phyloP scores from a whole-genome alignment of 2,329 filamentous ascomycete species.

The Phialophora expanda region DNA sequence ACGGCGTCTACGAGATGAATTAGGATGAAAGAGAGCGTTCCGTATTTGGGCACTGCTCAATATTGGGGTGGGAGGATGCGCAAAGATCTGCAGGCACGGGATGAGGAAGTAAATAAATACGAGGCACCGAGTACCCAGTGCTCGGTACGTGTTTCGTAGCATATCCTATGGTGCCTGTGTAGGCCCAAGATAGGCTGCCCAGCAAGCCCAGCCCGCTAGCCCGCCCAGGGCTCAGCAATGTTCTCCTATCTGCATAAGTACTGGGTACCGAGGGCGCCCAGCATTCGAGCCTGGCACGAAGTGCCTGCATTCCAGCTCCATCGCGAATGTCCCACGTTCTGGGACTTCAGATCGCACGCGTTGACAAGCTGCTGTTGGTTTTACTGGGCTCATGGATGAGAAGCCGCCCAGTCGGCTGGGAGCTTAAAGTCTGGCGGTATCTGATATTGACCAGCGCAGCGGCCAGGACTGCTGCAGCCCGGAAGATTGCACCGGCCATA shows the following conservation, averaged over 20 bases:
- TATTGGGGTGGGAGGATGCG: not conserved
- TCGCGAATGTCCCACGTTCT: not conserved
- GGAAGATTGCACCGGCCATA: conserved; percentile 51
- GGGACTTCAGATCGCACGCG: not conserved
- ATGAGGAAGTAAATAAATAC: too few relatives aligned
- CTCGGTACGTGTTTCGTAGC: too few relatives aligned
- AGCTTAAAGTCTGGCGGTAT: conserved; percentile 47
- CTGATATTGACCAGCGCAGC: conserved; percentile 49
- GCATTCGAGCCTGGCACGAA: not conserved
- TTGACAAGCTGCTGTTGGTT: not conserved
- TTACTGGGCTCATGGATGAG: conserved; percentile 34
- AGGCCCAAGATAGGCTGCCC: not conserved
- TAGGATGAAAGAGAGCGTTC: not conserved
- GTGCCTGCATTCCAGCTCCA: not conserved
- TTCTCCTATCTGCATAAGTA: not conserved
- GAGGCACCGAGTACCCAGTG: too few relatives aligned
- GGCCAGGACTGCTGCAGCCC: conserved; percentile 43
- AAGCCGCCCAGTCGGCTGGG: conserved; percentile 45
- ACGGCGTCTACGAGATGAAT: too few relatives aligned
- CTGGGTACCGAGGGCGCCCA: not conserved
- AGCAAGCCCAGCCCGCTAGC: too few relatives aligned
- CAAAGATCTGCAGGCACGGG: not conserved
- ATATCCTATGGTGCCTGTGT: too few relatives aligned
- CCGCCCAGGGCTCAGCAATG: not conserved
- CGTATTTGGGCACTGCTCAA: not conserved